Base-by-base conservation (phyloP, 257 asterid genomes). In the Nicotiana knightiana region DNA sequence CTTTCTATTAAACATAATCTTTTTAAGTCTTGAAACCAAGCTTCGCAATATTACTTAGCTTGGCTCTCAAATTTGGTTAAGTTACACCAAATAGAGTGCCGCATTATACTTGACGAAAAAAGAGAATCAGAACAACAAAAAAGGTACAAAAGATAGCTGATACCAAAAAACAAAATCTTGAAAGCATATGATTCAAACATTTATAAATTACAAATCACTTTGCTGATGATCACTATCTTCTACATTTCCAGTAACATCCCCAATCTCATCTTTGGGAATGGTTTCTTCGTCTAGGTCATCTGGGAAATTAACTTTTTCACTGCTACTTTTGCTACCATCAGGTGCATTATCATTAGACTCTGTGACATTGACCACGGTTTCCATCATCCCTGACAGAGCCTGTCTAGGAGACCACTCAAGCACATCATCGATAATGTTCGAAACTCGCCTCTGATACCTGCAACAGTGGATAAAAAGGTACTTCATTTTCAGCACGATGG, bases 301-400 rank as follows among this genome's bases (percentile, higher is more conserved):
- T 33, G 81, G 32, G 79, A 46, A 73, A 48, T 3, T 1, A 26
- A 26, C 62, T 26, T 13, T 48, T 73, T 13, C 79, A 73, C 62
- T 65, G 63, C 86, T 83, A 67, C 30, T 61, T 82, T 75, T 87
- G 81, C 65, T 81, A 18, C 85, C 80, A 62, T 84, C 93, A 0
- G 85, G 30, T 83, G 81, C 67, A 24, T 37, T 78, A 55, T 85
- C 66, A 3, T 73, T 73, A 13, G 62, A 80, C 77, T 92, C 93
- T 0, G 93, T 91, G 1, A 51, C 81, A 78, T 89, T 93, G 68
- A 46, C 84, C 81, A 81, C 88, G 0, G 86, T 76, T 66, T 94
- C 98, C 97, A 96, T 93, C 94, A 96, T 96, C 80, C 97, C 97
- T 1, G 99, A 94, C 84, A 96, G 86, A 51, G 99, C 98, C 83